Base-by-base conservation (phyloP, 2,329 filamentous ascomycete genomes). In the Diaporthe destruens region DNA sequence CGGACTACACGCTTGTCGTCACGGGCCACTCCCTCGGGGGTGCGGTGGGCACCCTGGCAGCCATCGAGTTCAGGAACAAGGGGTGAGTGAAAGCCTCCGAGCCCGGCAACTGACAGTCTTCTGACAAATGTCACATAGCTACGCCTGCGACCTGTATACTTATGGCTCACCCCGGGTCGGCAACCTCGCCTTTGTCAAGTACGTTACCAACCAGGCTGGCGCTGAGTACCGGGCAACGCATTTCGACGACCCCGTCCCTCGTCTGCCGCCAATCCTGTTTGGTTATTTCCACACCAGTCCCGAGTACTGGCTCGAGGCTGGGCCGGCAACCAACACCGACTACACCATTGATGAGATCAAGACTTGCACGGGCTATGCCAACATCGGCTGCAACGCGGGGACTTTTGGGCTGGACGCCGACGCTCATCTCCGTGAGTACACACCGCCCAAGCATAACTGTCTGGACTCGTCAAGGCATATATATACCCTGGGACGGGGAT, bases 1-100 rank as follows among this genome's bases (percentile, higher is more conserved):
- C 90, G 0, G 75, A 73, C 61, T 92, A 87, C 82, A 80, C 80
- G 57, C 78, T 93, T 78, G 79, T 91, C 23, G 80, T 87, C n/a
- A 90, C 90, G 0, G 92, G 92, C 47, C 92, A 94, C 83, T 92
- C 90, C 12, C 88, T 94, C 5, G 92, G 92, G 61, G 92, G 85
- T 34, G 91, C 91, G 8, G 83, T 94, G 2, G 90, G 87, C 51
- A 89, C 87, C 8, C 79, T 94, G 6, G 91, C 85, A 0, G 88
- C 86, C 0, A 88, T 86, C 0, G 85, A 88, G 75, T 81, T 93
- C 25, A 87, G 90, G 59, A 79, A 80, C 7, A 77, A 79, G 12
- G 89, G 87, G 65, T 74, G 32, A 54, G 70, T 68, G 12, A 7
- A 7, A n/a, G 7, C 2, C 23, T 23, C 29, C 14, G 18, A 18